Conservation (phyloP, 306 rosid genomes). For the Begonia masoniana region DNA sequence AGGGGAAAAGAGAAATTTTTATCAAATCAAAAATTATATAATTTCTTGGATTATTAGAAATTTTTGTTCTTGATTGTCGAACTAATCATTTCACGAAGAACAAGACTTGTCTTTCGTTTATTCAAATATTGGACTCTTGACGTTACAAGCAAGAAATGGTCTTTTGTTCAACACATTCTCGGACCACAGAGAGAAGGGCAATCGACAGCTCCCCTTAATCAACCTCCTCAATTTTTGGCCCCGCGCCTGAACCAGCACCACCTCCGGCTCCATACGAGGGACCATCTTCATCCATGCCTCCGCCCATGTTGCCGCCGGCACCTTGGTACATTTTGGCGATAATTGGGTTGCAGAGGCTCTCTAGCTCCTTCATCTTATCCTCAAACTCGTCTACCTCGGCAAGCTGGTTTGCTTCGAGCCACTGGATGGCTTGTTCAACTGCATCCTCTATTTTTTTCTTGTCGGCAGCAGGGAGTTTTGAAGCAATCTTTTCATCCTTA, state of each 20-base stretch:
- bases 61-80: too few relatives aligned
- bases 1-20: too few relatives aligned
- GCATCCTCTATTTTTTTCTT: conserved; percentile 20
- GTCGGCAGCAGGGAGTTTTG: conserved; percentile 7
- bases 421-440: conserved; percentile 10
- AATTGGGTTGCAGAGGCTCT: conserved; percentile 20
- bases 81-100: too few relatives aligned
- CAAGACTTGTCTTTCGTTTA: too few relatives aligned
- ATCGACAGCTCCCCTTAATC: conserved; percentile 4
- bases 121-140: too few relatives aligned
- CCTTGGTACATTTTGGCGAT: conserved; percentile 19
- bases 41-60: too few relatives aligned
- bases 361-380: conserved; percentile 24
- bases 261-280: conserved; percentile 2
- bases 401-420: conserved; percentile 17
- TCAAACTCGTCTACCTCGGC: conserved; percentile 17
- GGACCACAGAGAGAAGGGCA: too few relatives aligned
- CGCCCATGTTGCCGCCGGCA: conserved; percentile 3
- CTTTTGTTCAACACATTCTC: too few relatives aligned
- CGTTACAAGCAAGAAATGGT: too few relatives aligned
- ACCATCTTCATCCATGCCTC: conserved; percentile 6
- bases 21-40: too few relatives aligned
- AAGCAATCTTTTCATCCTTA: conserved; percentile 16
- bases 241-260: conserved; percentile 9
- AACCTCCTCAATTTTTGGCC: conserved; percentile 28